Conservation (phyloP, 257 asterid genomes). For the Verbascum thapsus region DNA sequence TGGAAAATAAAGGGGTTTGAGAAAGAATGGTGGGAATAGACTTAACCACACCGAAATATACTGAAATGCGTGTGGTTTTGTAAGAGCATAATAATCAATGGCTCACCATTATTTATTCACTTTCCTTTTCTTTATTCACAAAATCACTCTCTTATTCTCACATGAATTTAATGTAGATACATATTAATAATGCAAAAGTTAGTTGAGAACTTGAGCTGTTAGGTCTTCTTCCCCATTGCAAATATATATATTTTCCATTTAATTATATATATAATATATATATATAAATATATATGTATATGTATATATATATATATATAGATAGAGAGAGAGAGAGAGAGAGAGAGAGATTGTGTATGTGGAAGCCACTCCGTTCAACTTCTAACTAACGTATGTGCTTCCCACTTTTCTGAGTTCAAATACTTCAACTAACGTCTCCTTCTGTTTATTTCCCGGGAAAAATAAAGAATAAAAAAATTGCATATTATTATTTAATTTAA, state of each 20-base stretch:
- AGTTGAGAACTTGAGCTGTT: slow-evolving; percentile 3
- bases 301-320: too few relatives aligned
- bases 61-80: too few relatives aligned
- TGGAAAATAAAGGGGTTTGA: slow-evolving; percentile 29
- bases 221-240: slow-evolving; percentile 4
- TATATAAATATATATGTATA: too few relatives aligned
- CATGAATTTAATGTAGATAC: too few relatives aligned
- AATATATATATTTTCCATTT: slow-evolving; percentile 4
- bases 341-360: too few relatives aligned
- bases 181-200: not conserved
- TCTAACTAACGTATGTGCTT: slow-evolving; percentile 17
- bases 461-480: too few relatives aligned
- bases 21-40: slow-evolving; percentile 31
- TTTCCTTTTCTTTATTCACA: too few relatives aligned
- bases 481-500: too few relatives aligned
- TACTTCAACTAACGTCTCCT: slow-evolving; percentile 26
- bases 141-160: too few relatives aligned
- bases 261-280: too few relatives aligned
- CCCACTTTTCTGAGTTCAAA: slow-evolving; percentile 4
- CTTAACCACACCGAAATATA: slow-evolving; percentile 22
- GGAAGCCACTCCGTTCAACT: slow-evolving; percentile 25
- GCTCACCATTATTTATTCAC: too few relatives aligned
- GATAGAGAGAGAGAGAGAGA: slow-evolving; percentile 9
- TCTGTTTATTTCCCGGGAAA: slow-evolving; percentile 30
- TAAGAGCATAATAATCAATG: too few relatives aligned